These are phyloP conservation scores for Cercospora sojina DNA, from an alignment of 2,329 filamentous ascomycete species.

Conservation along the genomic window DNA sequence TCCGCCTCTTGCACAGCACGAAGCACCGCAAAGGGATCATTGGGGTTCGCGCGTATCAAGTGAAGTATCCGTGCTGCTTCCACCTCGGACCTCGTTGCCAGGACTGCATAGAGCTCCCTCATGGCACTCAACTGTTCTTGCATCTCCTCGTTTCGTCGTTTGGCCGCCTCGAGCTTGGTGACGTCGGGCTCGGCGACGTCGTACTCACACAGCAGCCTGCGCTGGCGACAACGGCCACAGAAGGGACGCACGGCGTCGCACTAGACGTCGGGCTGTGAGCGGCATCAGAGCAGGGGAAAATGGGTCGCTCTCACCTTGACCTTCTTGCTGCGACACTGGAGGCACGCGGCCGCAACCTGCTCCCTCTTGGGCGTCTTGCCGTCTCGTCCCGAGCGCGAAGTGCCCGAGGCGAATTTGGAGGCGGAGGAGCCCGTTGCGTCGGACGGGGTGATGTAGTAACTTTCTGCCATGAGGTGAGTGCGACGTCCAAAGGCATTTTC, in stretches of 20 bases:
- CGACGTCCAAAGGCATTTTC: not conserved
- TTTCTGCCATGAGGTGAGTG: constrained; percentile 8
- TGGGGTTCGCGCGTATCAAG: constrained; percentile 6
- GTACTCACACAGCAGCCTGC: constrained; percentile 8
- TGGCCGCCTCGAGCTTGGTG: constrained; percentile 12
- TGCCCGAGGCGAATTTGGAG: constrained; percentile 1
- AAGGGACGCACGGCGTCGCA: constrained; percentile 8
- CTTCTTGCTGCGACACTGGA: constrained; percentile 13
- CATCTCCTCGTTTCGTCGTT: constrained; percentile 7
- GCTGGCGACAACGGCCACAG: constrained; percentile 12
- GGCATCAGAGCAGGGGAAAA: not conserved
- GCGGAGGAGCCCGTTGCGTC: not conserved
- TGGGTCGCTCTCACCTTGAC: constrained; percentile 8
- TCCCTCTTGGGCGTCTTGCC: constrained; percentile 12
- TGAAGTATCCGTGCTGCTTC: constrained; percentile 10
- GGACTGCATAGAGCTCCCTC: constrained; percentile 9
- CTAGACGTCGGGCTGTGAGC: constrained; percentile 4
- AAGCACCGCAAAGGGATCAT: constrained; percentile 13
- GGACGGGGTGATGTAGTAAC: constrained; percentile 6
- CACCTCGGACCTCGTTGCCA: constrained; percentile 1
- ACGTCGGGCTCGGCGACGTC: constrained; percentile 9
- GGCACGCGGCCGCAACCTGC: constrained; percentile 13
- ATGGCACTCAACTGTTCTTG: constrained; percentile 7
- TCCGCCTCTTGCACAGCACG: constrained; percentile 15
- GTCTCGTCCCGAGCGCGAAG: constrained; percentile 2